These are phyloP conservation scores for Clonostachys chloroleuca DNA, from an alignment of 2,329 filamentous ascomycete species.

Conservation along the genomic window DNA sequence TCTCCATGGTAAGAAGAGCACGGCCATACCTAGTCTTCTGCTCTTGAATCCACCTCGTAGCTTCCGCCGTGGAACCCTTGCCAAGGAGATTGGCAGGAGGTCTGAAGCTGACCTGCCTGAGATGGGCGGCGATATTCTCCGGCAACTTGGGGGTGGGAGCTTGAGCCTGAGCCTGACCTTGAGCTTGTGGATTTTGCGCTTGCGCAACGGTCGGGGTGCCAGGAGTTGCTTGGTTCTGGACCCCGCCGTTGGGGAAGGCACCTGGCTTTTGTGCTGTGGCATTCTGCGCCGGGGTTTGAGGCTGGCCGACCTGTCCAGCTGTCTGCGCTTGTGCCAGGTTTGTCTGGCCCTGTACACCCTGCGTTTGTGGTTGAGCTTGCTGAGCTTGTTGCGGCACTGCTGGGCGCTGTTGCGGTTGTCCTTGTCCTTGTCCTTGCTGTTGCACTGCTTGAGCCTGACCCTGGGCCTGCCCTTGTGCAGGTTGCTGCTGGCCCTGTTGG, in stretches of 20 bases:
- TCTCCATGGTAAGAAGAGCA: slow-evolving; percentile 3
- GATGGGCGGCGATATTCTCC: slow-evolving; percentile 1
- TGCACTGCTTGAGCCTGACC: slow-evolving; percentile 18
- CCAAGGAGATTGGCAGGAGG: neutral
- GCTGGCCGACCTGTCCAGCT: neutral
- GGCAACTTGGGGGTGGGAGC: neutral
- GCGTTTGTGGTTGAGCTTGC: slow-evolving; percentile 2
- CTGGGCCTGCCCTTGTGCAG: neutral
- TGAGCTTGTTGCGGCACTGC: slow-evolving; percentile 10
- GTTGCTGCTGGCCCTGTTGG: slow-evolving; percentile 12
- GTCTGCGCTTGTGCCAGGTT: neutral
- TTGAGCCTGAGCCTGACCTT: neutral
- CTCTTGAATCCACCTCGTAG: slow-evolving; percentile 2
- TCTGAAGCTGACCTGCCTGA: neutral
- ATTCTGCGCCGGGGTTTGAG: neutral
- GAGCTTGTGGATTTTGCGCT: neutral
- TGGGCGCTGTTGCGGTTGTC: slow-evolving; percentile 12
- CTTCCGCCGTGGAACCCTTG: slow-evolving; percentile 2
- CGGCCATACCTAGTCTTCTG: slow-evolving; percentile 3
- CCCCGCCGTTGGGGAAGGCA: neutral
- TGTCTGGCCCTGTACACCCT: neutral
- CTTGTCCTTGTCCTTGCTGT: slow-evolving; percentile 4
- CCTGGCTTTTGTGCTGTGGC: neutral
- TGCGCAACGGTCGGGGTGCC: no score
- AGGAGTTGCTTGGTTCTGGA: slow-evolving; percentile 1